Evolutionary conservation across 2,329 filamentous ascomycete species (phyloP).

Genomic region (Nigrospora sphaerica): DNA sequence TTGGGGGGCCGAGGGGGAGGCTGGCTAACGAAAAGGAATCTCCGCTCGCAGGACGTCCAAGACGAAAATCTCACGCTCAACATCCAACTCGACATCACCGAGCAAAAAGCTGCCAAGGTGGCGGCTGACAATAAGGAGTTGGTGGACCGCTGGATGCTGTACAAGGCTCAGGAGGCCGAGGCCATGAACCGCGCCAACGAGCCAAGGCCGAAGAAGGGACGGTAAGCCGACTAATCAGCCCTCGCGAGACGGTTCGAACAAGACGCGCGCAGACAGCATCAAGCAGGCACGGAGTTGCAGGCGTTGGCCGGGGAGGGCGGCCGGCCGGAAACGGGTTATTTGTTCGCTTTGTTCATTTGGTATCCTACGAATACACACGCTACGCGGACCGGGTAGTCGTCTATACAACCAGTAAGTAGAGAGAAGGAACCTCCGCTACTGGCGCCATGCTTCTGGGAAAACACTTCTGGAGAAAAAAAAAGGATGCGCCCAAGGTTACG

Average conservation of each 20-base stretch:
- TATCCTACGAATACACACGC: slow-evolving; percentile 2
- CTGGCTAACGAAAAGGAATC: not conserved
- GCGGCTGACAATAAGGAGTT: slow-evolving; percentile 82
- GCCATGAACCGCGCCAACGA: slow-evolving; percentile 70
- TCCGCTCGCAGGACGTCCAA: slow-evolving; percentile 60
- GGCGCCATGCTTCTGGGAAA: too few relatives aligned
- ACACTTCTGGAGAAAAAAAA: too few relatives aligned
- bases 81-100: slow-evolving; percentile 79
- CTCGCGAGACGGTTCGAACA: not conserved
- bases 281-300: too few relatives aligned
- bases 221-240: slow-evolving; percentile 5
- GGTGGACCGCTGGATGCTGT: slow-evolving; percentile 84
- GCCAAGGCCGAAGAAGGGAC: slow-evolving; percentile 21
- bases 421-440: too few relatives aligned
- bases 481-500: too few relatives aligned
- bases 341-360: not conserved
- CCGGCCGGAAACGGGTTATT: not conserved
- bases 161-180: slow-evolving; percentile 79
- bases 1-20: not conserved
- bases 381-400: not conserved
- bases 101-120: slow-evolving; percentile 66
- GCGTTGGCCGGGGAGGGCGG: not conserved
- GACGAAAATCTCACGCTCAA: slow-evolving; percentile 88
- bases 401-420: slow-evolving; percentile 2
- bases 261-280: too few relatives aligned